phyloP scores from a whole-genome alignment of 331 rosid genomes.

The Arachis monticola region DNA sequence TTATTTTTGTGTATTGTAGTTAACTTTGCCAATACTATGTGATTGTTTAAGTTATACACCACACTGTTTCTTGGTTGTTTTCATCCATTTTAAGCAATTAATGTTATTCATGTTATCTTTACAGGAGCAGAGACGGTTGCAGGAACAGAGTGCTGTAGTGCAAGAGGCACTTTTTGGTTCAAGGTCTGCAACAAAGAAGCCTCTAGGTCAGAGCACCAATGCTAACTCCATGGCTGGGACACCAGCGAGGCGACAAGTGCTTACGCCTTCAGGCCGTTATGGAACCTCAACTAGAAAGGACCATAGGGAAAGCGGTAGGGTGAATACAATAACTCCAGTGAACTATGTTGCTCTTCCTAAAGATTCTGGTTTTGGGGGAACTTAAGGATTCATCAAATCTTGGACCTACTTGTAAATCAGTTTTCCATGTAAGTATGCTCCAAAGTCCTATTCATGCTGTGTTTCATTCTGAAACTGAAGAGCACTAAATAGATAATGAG shows the following conservation, averaged over 20 bases:
- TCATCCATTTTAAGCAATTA: neutral
- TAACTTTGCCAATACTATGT: neutral
- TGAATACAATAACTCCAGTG: conserved; percentile 56
- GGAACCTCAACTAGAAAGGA: conserved; percentile 64
- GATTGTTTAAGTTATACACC: neutral
- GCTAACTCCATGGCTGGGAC: conserved; percentile 64
- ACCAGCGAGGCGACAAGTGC: conserved; percentile 65
- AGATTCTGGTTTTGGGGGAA: conserved; percentile 57
- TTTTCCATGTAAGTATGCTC: conserved; percentile 43
- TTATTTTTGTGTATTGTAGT: neutral
- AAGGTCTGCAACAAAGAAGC: conserved; percentile 73
- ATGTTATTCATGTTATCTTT: conserved; percentile 14
- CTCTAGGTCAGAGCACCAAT: conserved; percentile 63
- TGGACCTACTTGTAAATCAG: conserved; percentile 32
- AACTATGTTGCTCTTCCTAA: conserved; percentile 90
- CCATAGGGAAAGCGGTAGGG: conserved; percentile 67
- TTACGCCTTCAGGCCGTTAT: conserved; percentile 56
- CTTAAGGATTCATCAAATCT: conserved; percentile 39
- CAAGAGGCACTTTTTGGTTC: conserved; percentile 81
- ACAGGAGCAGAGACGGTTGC: conserved; percentile 78
- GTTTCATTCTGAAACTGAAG: conserved; percentile 22
- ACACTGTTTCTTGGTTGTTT: conserved; percentile 19
- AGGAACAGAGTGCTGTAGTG: conserved; percentile 70
- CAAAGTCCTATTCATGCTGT: neutral
- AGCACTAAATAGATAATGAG: neutral